Percentiles rank a stretch among this genome's conserved stretches.
Evolutionary conservation across 768 basidiomycete species (phyloP).

Genomic region (Pleurotus giganteus): DNA sequence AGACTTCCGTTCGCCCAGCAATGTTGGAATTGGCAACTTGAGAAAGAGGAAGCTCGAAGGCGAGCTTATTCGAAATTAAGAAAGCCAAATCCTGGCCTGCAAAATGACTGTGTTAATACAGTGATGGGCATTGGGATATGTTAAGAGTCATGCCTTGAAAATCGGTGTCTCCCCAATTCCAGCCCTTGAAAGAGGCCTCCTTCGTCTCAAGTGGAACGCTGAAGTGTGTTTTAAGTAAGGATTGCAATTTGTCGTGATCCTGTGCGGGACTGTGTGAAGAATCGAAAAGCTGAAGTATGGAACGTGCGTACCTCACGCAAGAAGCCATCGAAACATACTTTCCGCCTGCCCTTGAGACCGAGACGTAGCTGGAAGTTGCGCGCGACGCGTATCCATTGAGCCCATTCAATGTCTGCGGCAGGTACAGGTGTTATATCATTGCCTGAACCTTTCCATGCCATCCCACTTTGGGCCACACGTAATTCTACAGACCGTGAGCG

Average conservation of each 20-base stretch:
- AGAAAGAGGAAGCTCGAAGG: constrained; percentile 86
- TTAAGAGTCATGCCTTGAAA: constrained; percentile 75
- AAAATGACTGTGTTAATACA: no score
- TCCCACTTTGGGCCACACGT: constrained; percentile 84
- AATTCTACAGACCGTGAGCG: constrained; percentile 51
- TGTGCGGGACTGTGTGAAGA: constrained; percentile 25
- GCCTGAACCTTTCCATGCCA: constrained; percentile 91
- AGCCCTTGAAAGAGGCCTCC: constrained; percentile 89
- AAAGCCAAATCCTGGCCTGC: constrained; percentile 91
- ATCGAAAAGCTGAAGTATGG: not conserved
- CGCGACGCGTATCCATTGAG: constrained; percentile 89
- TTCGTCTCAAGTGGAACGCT: constrained; percentile 79
- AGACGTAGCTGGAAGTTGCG: constrained; percentile 88
- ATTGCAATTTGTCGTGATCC: constrained; percentile 88
- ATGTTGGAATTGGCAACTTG: constrained; percentile 97
- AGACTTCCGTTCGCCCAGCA: constrained; percentile 96
- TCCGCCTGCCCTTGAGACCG: constrained; percentile 71
- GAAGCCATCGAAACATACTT: constrained; percentile 94
- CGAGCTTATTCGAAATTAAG: constrained; percentile 79
- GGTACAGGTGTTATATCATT: constrained; percentile 65
- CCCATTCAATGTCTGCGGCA: constrained; percentile 79
- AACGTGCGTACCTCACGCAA: constrained; percentile 66
- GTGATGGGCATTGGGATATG: no score
- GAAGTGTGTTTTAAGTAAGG: constrained; percentile 85
- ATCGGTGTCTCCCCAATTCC: constrained; percentile 98